These are phyloP conservation scores for Paecilomyces fulvus DNA, from an alignment of 2,329 filamentous ascomycete genomes.

Conservation along the genomic window DNA sequence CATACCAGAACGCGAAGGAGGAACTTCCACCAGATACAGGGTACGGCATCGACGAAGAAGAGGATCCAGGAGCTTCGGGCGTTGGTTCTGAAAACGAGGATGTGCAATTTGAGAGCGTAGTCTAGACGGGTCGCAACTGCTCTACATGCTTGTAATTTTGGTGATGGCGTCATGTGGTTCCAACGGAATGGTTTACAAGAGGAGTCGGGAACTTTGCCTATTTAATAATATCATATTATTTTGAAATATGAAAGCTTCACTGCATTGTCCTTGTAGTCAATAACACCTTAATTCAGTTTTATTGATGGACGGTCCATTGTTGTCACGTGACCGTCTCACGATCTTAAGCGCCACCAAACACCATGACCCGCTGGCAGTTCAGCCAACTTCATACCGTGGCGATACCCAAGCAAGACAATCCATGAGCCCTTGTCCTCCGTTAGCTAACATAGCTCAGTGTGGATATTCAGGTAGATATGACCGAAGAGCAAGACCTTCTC, in stretches of 20 bases:
- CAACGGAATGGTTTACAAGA: background rate
- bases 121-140: constrained; percentile 20
- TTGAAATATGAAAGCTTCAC: background rate
- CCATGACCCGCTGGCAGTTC: background rate
- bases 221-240: background rate
- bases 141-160: background rate
- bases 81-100: constrained; percentile 55
- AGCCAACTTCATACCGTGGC: background rate
- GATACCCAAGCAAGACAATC: background rate
- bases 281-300: background rate
- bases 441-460: background rate
- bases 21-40: constrained; percentile 40
- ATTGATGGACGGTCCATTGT: background rate
- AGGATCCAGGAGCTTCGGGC: constrained; percentile 47
- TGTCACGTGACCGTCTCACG: background rate
- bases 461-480: constrained; percentile 29
- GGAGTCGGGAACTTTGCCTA: background rate
- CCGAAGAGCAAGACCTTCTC: constrained; percentile 48
- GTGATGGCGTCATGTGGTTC: constrained; percentile 5
- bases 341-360: background rate
- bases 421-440: background rate
- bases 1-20: constrained; percentile 43
- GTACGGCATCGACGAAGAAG: constrained; percentile 41
- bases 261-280: background rate
- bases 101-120: constrained; percentile 73